Conservation (phyloP, 345 rosid genomes). For the Eucalyptus urophylla region DNA sequence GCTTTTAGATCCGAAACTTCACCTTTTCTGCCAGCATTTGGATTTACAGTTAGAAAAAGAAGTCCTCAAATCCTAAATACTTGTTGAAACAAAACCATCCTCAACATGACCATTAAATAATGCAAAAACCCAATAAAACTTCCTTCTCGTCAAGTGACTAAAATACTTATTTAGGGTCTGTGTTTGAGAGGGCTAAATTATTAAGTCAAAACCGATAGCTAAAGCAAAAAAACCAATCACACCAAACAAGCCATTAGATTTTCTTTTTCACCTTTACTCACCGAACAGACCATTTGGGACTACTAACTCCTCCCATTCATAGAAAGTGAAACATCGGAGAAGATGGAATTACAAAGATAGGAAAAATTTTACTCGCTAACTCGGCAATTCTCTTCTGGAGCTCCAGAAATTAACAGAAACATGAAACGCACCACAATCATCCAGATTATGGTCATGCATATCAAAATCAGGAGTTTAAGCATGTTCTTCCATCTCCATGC, state of each 20-base stretch:
- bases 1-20: constrained; percentile 88
- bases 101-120: background rate
- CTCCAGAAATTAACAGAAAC: background rate
- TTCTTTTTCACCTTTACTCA: background rate
- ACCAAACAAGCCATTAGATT: background rate
- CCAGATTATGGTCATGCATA: background rate
- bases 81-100: background rate
- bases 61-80: background rate
- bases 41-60: background rate
- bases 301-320: background rate
- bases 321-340: background rate
- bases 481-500: background rate
- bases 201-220: background rate
- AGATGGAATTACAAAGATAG: background rate
- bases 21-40: constrained; percentile 49
- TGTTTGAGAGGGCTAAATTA: background rate
- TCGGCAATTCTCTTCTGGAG: background rate
- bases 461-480: background rate
- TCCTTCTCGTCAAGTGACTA: background rate
- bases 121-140: background rate
- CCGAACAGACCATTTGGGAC: background rate
- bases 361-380: background rate
- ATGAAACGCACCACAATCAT: background rate
- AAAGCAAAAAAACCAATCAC: background rate
- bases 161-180: background rate